These are phyloP conservation scores for Exophiala spinifera DNA, from an alignment of 2,329 filamentous ascomycete genomes.

Conservation along the genomic window DNA sequence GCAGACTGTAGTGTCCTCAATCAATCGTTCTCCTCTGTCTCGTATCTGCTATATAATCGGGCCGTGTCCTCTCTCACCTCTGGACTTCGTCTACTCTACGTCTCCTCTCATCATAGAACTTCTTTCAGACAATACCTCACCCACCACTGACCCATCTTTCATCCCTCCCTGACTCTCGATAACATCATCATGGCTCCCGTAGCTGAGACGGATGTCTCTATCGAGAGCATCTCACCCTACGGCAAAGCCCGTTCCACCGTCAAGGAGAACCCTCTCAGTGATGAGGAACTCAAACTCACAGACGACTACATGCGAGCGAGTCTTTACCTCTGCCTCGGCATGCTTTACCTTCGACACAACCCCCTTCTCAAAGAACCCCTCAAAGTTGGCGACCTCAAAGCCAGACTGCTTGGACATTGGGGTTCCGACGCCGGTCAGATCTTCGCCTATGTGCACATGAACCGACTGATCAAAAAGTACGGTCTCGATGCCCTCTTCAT, in stretches of 20 bases:
- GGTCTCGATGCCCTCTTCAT: slow-evolving; percentile 70
- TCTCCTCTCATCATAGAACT: not conserved
- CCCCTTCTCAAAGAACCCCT: slow-evolving; percentile 68
- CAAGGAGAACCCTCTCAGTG: slow-evolving; percentile 58
- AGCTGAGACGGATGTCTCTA: slow-evolving; percentile 35
- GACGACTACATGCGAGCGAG: slow-evolving; percentile 72
- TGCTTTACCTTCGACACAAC: slow-evolving; percentile 76
- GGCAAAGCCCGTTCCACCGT: slow-evolving; percentile 65
- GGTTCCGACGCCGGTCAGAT: slow-evolving; percentile 77
- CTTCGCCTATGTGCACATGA: slow-evolving; percentile 80
- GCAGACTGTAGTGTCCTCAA: not conserved
- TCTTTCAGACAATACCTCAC: not conserved
- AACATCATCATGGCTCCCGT: slow-evolving; percentile 19
- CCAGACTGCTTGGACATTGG: slow-evolving; percentile 72
- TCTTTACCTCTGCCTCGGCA: slow-evolving; percentile 71
- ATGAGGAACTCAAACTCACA: slow-evolving; percentile 65
- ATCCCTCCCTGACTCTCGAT: not conserved
- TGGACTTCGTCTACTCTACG: not conserved
- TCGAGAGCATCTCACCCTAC: slow-evolving; percentile 61
- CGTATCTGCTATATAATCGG: slow-evolving; percentile 1
- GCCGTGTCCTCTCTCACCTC: slow-evolving; percentile 1
- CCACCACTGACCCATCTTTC: not conserved
- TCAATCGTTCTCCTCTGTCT: not conserved
- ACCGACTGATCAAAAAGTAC: slow-evolving; percentile 77
- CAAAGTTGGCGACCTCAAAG: slow-evolving; percentile 68